These are phyloP conservation scores for Pichia sp. DNA, from an alignment of 1,139 yeast genomes.

Conservation along the genomic window DNA sequence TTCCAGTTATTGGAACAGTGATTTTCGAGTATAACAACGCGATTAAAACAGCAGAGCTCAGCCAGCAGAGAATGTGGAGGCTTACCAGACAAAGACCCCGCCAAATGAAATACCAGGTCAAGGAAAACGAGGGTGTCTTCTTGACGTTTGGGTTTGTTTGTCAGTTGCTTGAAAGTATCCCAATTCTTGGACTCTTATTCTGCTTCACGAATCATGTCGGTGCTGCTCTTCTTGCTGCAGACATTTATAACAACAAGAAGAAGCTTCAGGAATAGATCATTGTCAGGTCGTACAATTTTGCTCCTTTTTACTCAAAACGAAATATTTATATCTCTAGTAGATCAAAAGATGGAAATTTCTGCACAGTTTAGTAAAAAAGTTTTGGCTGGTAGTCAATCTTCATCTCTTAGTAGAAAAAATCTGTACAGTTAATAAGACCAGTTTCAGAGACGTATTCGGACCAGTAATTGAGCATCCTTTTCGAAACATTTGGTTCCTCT, in stretches of 20 bases:
- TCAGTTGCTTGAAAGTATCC: conserved; percentile 55
- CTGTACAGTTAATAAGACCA: conserved; percentile 40
- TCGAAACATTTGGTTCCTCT: conserved; percentile 34
- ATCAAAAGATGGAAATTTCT: too few species aligned
- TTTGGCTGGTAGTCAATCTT: conserved; percentile 12
- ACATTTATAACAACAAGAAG: background rate
- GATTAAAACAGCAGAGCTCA: conserved; percentile 18
- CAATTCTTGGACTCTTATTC: conserved; percentile 54
- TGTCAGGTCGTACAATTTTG: background rate
- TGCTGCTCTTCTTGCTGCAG: conserved; percentile 43
- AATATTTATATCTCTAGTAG: too few species aligned
- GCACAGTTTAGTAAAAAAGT: conserved; percentile 6
- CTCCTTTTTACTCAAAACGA: background rate
- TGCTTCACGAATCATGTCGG: conserved; percentile 66
- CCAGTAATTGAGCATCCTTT: conserved; percentile 47
- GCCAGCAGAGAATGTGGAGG: conserved; percentile 24
- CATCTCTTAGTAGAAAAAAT: conserved; percentile 11
- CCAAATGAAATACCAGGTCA: conserved; percentile 32
- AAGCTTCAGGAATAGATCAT: background rate
- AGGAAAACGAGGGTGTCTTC: conserved; percentile 30
- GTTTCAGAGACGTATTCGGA: conserved; percentile 51
- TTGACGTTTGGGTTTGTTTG: conserved; percentile 55
- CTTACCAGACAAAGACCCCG: conserved; percentile 28
- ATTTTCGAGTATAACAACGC: conserved; percentile 20
- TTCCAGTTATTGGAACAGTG: conserved; percentile 28